phyloP scores from a whole-genome alignment of 306 rosid species.

The Alnus glutinosa region DNA sequence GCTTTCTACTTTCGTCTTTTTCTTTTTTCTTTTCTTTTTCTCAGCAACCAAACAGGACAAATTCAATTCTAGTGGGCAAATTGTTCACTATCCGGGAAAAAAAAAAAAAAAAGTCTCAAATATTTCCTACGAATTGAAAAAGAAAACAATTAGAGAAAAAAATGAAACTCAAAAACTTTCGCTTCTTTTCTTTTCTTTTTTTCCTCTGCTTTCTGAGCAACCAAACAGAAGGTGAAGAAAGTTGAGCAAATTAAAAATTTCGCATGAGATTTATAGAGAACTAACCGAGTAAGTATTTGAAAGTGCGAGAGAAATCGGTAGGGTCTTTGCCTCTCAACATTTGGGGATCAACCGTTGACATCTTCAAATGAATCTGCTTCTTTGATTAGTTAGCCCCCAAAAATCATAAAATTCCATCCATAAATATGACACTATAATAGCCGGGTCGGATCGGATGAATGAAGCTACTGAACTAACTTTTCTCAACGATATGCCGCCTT shows the following conservation, averaged over 20 bases:
- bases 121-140: neutral
- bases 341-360: constrained; percentile 40
- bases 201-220: neutral
- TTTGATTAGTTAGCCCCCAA: neutral
- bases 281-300: constrained; percentile 85
- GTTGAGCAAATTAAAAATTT: neutral
- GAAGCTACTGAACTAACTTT: no score
- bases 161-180: no score
- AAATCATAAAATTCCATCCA: neutral
- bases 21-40: neutral
- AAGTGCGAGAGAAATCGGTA: constrained; percentile 74
- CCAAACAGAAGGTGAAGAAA: neutral
- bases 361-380: constrained; percentile 7
- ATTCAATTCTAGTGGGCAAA: neutral
- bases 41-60: neutral
- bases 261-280: no score
- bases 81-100: no score
- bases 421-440: neutral
- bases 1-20: neutral
- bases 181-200: neutral
- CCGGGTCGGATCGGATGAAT: neutral
- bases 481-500: no score
- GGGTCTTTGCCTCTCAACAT: constrained; percentile 33
- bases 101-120: neutral
- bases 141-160: neutral